Evolutionary conservation across 2,329 filamentous ascomycete species (phyloP).

Genomic region (Bipolaris cookei): DNA sequence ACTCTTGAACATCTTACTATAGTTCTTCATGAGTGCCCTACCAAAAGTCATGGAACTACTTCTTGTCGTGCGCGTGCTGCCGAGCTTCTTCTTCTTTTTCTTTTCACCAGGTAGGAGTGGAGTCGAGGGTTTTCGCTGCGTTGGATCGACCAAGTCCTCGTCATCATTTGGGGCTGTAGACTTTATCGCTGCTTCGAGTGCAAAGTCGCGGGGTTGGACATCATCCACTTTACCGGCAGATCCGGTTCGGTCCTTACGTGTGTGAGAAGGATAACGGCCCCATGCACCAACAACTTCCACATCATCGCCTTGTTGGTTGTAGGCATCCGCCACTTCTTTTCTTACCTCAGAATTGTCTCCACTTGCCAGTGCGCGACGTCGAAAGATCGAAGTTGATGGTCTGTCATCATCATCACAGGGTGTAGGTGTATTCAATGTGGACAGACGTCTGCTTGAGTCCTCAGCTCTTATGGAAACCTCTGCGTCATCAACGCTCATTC

Average conservation of each 20-base stretch:
- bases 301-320: slow-evolving; percentile 38
- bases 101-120: slow-evolving; percentile 33
- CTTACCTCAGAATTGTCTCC: slow-evolving; percentile 8
- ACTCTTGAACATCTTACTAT: slow-evolving; percentile 52
- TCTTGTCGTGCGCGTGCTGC: slow-evolving; percentile 72
- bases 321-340: slow-evolving; percentile 26
- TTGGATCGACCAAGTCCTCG: slow-evolving; percentile 38
- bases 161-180: slow-evolving; percentile 31
- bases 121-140: slow-evolving; percentile 27
- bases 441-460: slow-evolving; percentile 10
- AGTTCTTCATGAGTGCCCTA: slow-evolving; percentile 52
- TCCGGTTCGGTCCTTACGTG: slow-evolving; percentile 49
- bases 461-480: slow-evolving; percentile 5
- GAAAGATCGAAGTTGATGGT: slow-evolving; percentile 1
- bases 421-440: slow-evolving; percentile 13
- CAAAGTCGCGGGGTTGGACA: slow-evolving; percentile 54
- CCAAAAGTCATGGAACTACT: slow-evolving; percentile 53
- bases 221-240: slow-evolving; percentile 50
- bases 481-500: slow-evolving; percentile 11
- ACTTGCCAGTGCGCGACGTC: slow-evolving; percentile 32
- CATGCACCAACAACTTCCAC: slow-evolving; percentile 48
- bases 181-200: slow-evolving; percentile 41
- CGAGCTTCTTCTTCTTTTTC: slow-evolving; percentile 62
- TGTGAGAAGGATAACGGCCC: slow-evolving; percentile 56
- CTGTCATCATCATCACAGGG: neutral